Evolutionary conservation across 306 rosid genomes (phyloP), one percentile per base, ranked within the genome.

Genomic region (Purshia tridentata): DNA sequence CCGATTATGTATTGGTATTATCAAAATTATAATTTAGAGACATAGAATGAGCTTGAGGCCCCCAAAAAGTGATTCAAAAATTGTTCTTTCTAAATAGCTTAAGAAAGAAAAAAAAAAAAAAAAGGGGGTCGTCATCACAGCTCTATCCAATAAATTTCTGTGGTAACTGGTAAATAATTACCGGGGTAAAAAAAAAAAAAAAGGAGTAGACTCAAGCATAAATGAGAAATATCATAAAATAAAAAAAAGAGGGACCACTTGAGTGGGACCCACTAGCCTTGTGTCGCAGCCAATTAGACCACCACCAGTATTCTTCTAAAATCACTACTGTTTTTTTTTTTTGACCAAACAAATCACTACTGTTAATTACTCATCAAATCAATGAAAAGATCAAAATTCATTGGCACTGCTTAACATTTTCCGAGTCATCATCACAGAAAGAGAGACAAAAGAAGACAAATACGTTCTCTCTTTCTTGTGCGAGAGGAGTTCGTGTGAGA

Each of bases 311-410:
- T 49, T 76, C 20, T 45, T 14, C 2, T 46, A 11, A 22, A 63
- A 69, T 71, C 53, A 71, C n/a, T 9, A 57, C 77, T 44, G 76
- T 77, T 63, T n/a, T n/a, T n/a, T n/a, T n/a, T n/a, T n/a, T n/a
- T n/a, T n/a, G n/a, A n/a, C n/a, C n/a, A n/a, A n/a, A n/a, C 16
- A 22, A 63, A 69, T 71, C 53, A 71, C n/a, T 9, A 57, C 77
- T 44, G 76, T 77, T 63, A 47, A 47, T 63, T 46, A 23, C 13
- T 37, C 61, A 53, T 18, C 5, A 52, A 12, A 22, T 62, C 4
- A 62, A 44, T 18, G 61, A 8, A 74, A 29, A 52, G 62, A 64
- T 74, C 42, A 35, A 53, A 20, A 52, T 53, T 4, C 20, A 65
- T 18, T 29, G 70, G 62, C 2, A 39, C 23, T 20, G 15, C 71